Evolutionary conservation across 441 rosid species (phyloP), one percentile per base, ranked within the genome.

Genomic region (Jatropha podagrica): DNA sequence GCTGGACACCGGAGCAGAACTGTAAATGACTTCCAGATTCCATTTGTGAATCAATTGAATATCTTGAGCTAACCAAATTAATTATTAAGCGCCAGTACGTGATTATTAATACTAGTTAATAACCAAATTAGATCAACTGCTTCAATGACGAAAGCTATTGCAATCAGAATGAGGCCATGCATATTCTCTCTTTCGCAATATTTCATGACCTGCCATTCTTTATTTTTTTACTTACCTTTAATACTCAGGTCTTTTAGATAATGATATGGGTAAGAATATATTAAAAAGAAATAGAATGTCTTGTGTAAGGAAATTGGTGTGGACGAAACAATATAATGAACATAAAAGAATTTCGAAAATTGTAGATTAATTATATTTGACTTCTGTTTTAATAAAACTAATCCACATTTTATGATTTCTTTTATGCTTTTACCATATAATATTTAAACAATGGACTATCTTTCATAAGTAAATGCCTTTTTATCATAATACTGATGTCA

Each of bases 21-120:
- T 48, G 52, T 2, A 65, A 82, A 79, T 74, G 81, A 76, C 71
- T 68, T 72, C 68, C 88, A 87, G 91, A 90, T 87, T 78, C 23
- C 11, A 42, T 65, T 13, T 38, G 54, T 49, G 54, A 13, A 49
- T 17, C 54, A 49, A 14, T 49, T 49, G 54, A 17, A 15, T 11
- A 49, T 49, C 54, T 49, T 13, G 14, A 49, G 17, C 11, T 46
- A 46, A 46, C 49, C 54, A 49, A 49, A 49, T 49, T 13, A 49
- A 4, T 49, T 11, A 49, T 14, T 49, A 49, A 46, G 49, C 54
- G 2, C 54, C 3, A 17, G 14, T 49, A 49, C 54, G 3, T 49
- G 15, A 49, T 49, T 49, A 13, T 49, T 49, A 13, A 49, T 49
- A 49, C 18, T 13, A 46, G 11, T 11, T 46, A 4, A 49, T 14